Evolutionary conservation across 179 eudicot species (phyloP), one percentile per base, ranked within the genome.

Genomic region (Corrigiola litoralis): DNA sequence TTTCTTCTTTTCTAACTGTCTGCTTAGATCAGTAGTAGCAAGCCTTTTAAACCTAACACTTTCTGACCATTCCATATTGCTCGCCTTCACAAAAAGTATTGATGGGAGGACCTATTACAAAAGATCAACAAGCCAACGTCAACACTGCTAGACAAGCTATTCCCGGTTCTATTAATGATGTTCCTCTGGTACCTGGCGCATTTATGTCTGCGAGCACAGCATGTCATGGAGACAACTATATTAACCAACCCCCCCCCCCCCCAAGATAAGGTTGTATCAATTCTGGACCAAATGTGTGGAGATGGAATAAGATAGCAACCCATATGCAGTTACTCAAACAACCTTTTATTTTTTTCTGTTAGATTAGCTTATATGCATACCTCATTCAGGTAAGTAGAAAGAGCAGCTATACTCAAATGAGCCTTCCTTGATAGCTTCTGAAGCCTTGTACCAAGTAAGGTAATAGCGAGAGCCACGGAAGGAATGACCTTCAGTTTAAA

Each of bases 351-450:
- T n/a, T n/a, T n/a, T n/a, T n/a, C n/a, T n/a, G n/a, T n/a, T n/a
- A n/a, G n/a, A n/a, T n/a, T n/a, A n/a, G n/a, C n/a, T n/a, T n/a
- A n/a, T n/a, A n/a, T 40, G 46, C 28, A 32, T 76, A 92, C 98
- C 94, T 90, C 99, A 61, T 94, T 94, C 64, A 94, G 78, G 79
- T 94, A 90, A 57, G 97, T 74, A n/a, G 97, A 86, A 65, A 94
- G 79, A 69, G 87, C 83, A 71, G 97, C 95, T 74, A 79, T 58
- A 67, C 89, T 87, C 67, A 85, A 71, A 76, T 84, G 81, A 23
- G 97, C 89, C 75, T 72, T 68, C 70, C 80, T 84, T 23, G 99
- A 94, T 70, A 94, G 77, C 68, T 58, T 65, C 48, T 77, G 97
- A 77, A 90, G 97, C 80, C 86, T 81, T 63, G 88, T 73, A 46